Evolutionary conservation across 345 rosid species (phyloP), one percentile per base, ranked within the genome.

Genomic region (Punica granatum): DNA sequence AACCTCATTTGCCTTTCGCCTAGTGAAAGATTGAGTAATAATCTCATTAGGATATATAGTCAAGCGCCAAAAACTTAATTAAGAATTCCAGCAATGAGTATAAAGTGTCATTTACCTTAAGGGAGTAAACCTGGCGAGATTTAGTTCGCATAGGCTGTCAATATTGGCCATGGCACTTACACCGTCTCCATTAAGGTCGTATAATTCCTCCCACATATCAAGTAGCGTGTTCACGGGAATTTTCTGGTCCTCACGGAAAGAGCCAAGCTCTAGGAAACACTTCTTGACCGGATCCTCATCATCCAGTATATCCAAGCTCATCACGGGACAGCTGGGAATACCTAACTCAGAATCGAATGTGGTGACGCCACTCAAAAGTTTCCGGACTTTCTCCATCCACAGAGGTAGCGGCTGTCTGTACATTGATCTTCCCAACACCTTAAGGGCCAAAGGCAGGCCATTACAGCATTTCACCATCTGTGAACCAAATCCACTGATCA

Each of bases 181-280:
- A 31, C 23, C 68, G 10, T 74, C 78, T 65, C 68, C 81, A 46
- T 69, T 68, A 14, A 61, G 37, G 56, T 63, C 31, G 18, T 83
- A 71, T 70, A 75, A 67, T 74, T 82, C 88, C 60, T 58, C 59
- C 87, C 87, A 86, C 70, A 85, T 75, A 71, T 86, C 90, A 53
- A 80, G 65, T 1, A 85, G 77, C 15, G 78, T 54, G 15, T 81
- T 60, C 11, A 83, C 85, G 15, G 82, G 80, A 63, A 84, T 82
- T 76, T 53, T 74, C 51, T 82, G 80, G 54, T 79, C 96, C 71
- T 87, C 86, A 10, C 81, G 84, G 72, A 89, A 89, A 9, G 68
- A 81, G 1, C 89, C 85, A 15, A 87, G 68, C 66, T 87, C 92
- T 72, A 83, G 58, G 78, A 73, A 89, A 72, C 89, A 79, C 25